Conservation (phyloP, 305 asterid species). For the Plantago coronopus region DNA sequence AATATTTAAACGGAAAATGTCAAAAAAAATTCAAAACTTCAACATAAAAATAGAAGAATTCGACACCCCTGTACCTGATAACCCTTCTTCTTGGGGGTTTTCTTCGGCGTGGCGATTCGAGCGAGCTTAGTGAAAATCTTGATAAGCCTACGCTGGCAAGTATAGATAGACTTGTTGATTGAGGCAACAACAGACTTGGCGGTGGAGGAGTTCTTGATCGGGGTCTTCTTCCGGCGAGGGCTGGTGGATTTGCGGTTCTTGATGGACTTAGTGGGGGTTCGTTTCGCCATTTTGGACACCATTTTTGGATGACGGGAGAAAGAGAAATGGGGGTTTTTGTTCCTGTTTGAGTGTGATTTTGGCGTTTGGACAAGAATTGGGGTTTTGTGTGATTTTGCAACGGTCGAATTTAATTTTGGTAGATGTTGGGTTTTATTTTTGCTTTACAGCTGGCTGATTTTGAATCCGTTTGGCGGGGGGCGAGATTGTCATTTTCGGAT, state of each 20-base stretch:
- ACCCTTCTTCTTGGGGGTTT: constrained; percentile 43
- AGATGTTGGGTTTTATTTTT: constrained; percentile 20
- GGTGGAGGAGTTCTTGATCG: constrained; percentile 50
- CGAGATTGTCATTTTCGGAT: neutral
- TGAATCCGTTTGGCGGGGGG: constrained; percentile 27
- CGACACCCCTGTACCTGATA: constrained; percentile 44
- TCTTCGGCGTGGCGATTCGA: constrained; percentile 40
- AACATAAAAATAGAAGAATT: too few relatives aligned
- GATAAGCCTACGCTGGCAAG: constrained; percentile 52
- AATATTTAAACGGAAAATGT: too few relatives aligned
- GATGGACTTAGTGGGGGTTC: constrained; percentile 73
- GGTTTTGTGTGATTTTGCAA: constrained; percentile 28
- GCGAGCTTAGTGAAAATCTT: constrained; percentile 41
- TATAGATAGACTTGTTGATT: constrained; percentile 41
- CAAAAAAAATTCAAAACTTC: too few relatives aligned
- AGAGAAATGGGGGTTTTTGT: neutral
- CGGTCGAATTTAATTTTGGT: constrained; percentile 50
- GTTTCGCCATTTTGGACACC: constrained; percentile 70
- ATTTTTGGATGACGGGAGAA: constrained; percentile 26
- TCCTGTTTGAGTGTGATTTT: neutral
- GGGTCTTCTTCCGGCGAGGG: constrained; percentile 50
- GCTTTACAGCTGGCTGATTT: constrained; percentile 24
- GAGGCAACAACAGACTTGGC: constrained; percentile 44
- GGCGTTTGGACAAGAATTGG: too few relatives aligned
- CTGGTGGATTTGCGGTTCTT: constrained; percentile 37